These are phyloP conservation scores for Peziza echinospora DNA, from an alignment of 495 filamentous ascomycete species.

Conservation along the genomic window DNA sequence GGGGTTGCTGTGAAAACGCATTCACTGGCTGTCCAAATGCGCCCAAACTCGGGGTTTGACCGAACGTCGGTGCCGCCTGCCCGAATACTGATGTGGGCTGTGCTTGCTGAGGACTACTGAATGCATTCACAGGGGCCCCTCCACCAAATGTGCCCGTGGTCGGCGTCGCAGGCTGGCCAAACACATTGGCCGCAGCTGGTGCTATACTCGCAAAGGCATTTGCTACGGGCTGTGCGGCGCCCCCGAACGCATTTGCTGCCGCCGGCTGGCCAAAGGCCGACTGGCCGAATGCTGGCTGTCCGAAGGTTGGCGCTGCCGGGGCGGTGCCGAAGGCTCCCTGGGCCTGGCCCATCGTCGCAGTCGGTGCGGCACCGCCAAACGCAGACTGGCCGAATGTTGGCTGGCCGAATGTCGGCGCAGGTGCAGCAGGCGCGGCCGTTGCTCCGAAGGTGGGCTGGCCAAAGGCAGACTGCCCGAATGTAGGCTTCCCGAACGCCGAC, in stretches of 20 bases:
- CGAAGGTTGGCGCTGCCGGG: constrained; percentile 6
- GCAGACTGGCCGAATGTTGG: constrained; percentile 19
- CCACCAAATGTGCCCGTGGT: constrained; percentile 2
- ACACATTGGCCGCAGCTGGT: constrained; percentile 1
- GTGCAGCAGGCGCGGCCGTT: constrained; percentile 8
- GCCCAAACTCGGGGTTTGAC: background rate
- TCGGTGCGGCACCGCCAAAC: constrained; percentile 13
- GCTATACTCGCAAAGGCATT: background rate
- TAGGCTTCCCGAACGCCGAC: constrained; percentile 15
- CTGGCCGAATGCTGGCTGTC: constrained; percentile 9
- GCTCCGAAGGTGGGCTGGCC: constrained; percentile 22
- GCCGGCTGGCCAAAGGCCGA: constrained; percentile 7
- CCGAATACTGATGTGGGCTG: constrained; percentile 1
- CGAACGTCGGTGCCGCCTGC: background rate
- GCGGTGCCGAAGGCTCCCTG: constrained; percentile 20
- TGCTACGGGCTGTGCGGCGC: background rate
- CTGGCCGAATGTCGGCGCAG: constrained; percentile 20
- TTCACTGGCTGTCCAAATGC: background rate
- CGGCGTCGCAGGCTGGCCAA: constrained; percentile 1
- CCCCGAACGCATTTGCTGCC: constrained; percentile 2
- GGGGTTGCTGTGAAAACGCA: background rate
- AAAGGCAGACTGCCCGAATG: constrained; percentile 20
- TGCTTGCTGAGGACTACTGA: constrained; percentile 1
- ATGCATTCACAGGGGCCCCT: background rate
- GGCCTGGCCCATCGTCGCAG: constrained; percentile 3